These are phyloP conservation scores for Chrysosporium keratinophilum DNA, from an alignment of 2,329 filamentous ascomycete species.

Conservation along the genomic window DNA sequence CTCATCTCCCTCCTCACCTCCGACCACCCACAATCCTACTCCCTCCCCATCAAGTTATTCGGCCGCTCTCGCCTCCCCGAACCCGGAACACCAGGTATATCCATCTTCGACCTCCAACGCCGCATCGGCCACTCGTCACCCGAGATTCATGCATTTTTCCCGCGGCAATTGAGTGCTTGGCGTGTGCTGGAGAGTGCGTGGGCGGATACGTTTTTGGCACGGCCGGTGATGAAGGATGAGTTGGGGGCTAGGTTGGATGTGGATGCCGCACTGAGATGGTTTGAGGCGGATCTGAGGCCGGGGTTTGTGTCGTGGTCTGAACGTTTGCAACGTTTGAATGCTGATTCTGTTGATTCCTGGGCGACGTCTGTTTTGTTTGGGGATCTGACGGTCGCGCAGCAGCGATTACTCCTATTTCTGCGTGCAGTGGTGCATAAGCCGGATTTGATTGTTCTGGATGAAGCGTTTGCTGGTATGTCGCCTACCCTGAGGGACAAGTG, in stretches of 20 bases:
- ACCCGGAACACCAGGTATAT: slow-evolving; percentile 61
- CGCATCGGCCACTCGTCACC: slow-evolving; percentile 88
- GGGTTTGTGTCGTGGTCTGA: slow-evolving; percentile 12
- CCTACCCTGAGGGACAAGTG: slow-evolving; percentile 76
- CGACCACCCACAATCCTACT: slow-evolving; percentile 91
- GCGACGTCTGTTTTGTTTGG: slow-evolving; percentile 69
- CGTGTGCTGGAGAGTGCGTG: slow-evolving; percentile 75
- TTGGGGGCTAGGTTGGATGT: slow-evolving; percentile 51
- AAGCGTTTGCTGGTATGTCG: slow-evolving; percentile 80
- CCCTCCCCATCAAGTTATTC: slow-evolving; percentile 76
- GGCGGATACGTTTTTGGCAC: slow-evolving; percentile 73
- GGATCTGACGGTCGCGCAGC: slow-evolving; percentile 42
- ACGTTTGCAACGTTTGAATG: not conserved
- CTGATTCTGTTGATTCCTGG: slow-evolving; percentile 41
- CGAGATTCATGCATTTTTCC: slow-evolving; percentile 89
- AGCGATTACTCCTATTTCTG: slow-evolving; percentile 76
- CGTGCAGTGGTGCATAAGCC: slow-evolving; percentile 69
- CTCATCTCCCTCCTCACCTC: slow-evolving; percentile 85
- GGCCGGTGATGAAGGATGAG: slow-evolving; percentile 55
- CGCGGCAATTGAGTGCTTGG: slow-evolving; percentile 61
- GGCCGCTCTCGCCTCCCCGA: slow-evolving; percentile 69
- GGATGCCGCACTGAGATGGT: slow-evolving; percentile 63
- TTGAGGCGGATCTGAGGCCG: slow-evolving; percentile 66
- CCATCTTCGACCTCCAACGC: slow-evolving; percentile 83
- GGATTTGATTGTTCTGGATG: slow-evolving; percentile 74